phyloP scores from a whole-genome alignment of 257 asterid genomes.

The Nicotiana noctiflora region DNA sequence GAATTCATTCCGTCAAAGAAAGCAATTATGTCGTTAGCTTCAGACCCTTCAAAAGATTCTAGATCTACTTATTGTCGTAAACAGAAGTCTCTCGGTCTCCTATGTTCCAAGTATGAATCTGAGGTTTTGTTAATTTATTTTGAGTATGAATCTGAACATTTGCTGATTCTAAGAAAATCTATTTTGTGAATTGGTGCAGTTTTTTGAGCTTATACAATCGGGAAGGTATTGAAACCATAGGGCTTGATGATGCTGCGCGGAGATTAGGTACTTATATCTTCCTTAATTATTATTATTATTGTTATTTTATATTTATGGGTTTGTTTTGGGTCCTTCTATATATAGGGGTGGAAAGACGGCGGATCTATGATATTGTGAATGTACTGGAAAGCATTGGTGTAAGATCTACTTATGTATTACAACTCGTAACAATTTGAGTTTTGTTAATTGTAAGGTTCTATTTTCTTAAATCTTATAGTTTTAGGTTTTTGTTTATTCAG shows the following conservation, averaged over 20 bases:
- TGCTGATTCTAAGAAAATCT: not conserved
- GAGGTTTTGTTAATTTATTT: not conserved
- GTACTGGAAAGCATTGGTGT: conserved; percentile 95
- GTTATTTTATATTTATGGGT: not conserved
- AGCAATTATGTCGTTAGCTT: conserved; percentile 16
- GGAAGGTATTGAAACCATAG: conserved; percentile 73
- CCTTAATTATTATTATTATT: not conserved
- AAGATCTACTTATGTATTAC: conserved; percentile 26
- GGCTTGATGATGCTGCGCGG: conserved; percentile 89
- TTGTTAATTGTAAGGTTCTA: not conserved
- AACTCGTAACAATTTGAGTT: not conserved
- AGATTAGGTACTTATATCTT: conserved; percentile 44
- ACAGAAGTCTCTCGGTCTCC: conserved; percentile 88
- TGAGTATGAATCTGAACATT: not conserved
- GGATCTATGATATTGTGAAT: conserved; percentile 95
- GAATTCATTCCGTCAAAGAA: not conserved
- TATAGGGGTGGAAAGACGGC: conserved; percentile 91
- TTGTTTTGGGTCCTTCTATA: not conserved
- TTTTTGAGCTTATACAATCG: conserved; percentile 74
- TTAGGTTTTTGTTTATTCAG: conserved; percentile 28
- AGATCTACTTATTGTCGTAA: conserved; percentile 88
- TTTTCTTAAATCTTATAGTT: not conserved
- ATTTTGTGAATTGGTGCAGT: conserved; percentile 32
- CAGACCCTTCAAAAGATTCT: conserved; percentile 32
- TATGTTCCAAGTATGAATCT: conserved; percentile 71